Evolutionary conservation across 768 basidiomycete species (phyloP).

Genomic region (Austroboletus eburneus): DNA sequence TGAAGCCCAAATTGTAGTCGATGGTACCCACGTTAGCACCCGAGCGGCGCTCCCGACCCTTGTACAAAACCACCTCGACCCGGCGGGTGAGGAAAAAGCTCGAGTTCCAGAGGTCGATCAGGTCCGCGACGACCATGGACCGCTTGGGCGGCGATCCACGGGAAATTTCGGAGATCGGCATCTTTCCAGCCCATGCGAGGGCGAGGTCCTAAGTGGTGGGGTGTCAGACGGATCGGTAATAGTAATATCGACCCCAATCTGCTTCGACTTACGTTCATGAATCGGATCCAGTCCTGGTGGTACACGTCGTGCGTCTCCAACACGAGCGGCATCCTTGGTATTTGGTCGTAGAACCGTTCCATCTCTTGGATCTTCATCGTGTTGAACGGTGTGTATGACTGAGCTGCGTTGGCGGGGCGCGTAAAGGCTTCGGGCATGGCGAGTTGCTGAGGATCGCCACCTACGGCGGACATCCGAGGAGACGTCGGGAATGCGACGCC

Average conservation of each 20-base stretch:
- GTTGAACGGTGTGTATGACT: slow-evolving; percentile 66
- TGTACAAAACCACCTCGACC: slow-evolving; percentile 78
- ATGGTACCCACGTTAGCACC: slow-evolving; percentile 52
- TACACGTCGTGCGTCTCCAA: slow-evolving; percentile 75
- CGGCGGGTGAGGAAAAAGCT: slow-evolving; percentile 72
- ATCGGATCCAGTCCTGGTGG: slow-evolving; percentile 74
- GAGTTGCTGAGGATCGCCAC: slow-evolving; percentile 38
- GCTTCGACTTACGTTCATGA: slow-evolving; percentile 64
- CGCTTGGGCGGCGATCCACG: slow-evolving; percentile 52
- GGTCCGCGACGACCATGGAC: slow-evolving; percentile 58
- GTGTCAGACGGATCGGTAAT: too few species aligned
- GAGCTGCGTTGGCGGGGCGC: slow-evolving; percentile 64
- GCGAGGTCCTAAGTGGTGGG: slow-evolving; percentile 54
- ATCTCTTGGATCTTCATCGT: slow-evolving; percentile 71
- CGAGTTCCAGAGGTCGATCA: slow-evolving; percentile 76
- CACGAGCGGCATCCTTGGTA: slow-evolving; percentile 69
- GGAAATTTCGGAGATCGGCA: slow-evolving; percentile 55
- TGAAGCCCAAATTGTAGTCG: slow-evolving; percentile 49
- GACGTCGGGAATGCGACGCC: slow-evolving; percentile 25
- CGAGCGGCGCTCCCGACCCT: slow-evolving; percentile 73
- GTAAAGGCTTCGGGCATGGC: slow-evolving; percentile 69
- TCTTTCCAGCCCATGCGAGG: slow-evolving; percentile 71
- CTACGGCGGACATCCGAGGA: slow-evolving; percentile 23
- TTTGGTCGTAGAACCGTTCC: slow-evolving; percentile 64
- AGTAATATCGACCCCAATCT: too few species aligned